phyloP scores from a whole-genome alignment of 495 filamentous ascomycete species.

The Aspergillus taichungensis region DNA sequence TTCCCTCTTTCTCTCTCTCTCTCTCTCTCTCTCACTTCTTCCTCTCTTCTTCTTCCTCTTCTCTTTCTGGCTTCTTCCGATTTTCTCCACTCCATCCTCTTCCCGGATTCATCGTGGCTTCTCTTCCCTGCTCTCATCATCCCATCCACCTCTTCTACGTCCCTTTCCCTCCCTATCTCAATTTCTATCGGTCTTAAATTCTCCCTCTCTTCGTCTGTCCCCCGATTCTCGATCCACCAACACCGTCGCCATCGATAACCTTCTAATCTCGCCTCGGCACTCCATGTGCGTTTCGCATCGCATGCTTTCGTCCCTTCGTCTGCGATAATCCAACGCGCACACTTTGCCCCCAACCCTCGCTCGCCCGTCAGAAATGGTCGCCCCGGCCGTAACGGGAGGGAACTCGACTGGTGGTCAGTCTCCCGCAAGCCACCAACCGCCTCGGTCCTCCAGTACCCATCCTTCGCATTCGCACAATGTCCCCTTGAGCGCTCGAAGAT shows the following conservation, averaged over 20 bases:
- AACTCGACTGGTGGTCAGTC: conserved; percentile 32
- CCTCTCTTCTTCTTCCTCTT: conserved; percentile 1
- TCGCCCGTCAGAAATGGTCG: conserved; percentile 37
- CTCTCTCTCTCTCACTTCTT: conserved; percentile 1
- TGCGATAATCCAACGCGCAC: conserved; percentile 18
- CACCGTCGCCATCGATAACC: too few relatives aligned
- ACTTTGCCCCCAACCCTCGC: conserved; percentile 9
- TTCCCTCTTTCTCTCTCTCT: conserved; percentile 1
- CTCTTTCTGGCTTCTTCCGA: conserved; percentile 7
- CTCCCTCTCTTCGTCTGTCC: too few relatives aligned
- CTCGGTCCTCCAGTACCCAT: conserved; percentile 34
- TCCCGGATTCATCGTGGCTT: too few relatives aligned
- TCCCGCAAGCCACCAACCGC: conserved; percentile 28
- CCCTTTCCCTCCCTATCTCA: too few relatives aligned
- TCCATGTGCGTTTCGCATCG: conserved; percentile 30
- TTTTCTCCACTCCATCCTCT: too few relatives aligned
- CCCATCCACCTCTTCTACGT: conserved; percentile 3
- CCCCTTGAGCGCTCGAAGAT: conserved; percentile 61
- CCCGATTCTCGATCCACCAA: too few relatives aligned
- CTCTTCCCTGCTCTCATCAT: neutral
- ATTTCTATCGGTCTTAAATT: too few relatives aligned
- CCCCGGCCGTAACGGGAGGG: conserved; percentile 42
- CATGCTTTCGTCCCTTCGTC: conserved; percentile 18
- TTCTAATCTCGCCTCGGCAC: neutral
- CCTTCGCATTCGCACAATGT: conserved; percentile 46